Percentiles rank a stretch among this genome's conserved stretches.
phyloP scores from a whole-genome alignment of 495 filamentous ascomycete species.

The Neurospora tetrasperma region DNA sequence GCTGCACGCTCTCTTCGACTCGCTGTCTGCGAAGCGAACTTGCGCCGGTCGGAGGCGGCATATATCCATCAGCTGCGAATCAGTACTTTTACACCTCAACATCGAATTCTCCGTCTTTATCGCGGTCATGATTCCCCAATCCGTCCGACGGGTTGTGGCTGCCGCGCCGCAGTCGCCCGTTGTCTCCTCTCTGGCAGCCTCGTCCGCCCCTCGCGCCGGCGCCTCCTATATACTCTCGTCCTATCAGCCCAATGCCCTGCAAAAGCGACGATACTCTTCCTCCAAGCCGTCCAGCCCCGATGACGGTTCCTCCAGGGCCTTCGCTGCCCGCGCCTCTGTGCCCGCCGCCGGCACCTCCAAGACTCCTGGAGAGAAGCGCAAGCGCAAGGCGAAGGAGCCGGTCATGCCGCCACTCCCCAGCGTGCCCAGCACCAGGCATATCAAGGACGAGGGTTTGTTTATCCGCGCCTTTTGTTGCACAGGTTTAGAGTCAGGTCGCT shows the following conservation, averaged over 20 bases:
- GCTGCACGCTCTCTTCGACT: neutral
- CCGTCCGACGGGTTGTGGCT: slow-evolving; percentile 38
- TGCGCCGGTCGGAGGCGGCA: slow-evolving; percentile 2
- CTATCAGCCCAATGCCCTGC: slow-evolving; percentile 24
- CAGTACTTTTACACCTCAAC: slow-evolving; percentile 2
- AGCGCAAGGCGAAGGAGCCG: slow-evolving; percentile 32
- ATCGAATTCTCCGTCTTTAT: neutral
- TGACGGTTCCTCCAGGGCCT: slow-evolving; percentile 39
- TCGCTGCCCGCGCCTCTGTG: slow-evolving; percentile 30
- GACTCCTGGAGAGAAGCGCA: slow-evolving; percentile 35
- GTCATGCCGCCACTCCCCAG: slow-evolving; percentile 51
- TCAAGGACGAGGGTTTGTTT: slow-evolving; percentile 58
- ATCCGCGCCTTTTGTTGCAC: neutral
- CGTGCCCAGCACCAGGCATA: slow-evolving; percentile 74
- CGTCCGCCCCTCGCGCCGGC: slow-evolving; percentile 25
- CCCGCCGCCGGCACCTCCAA: slow-evolving; percentile 30
- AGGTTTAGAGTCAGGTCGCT: slow-evolving; percentile 3
- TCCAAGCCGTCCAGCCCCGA: slow-evolving; percentile 48
- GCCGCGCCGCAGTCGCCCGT: slow-evolving; percentile 33
- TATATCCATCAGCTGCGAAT: slow-evolving; percentile 9
- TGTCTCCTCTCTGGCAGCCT: slow-evolving; percentile 25
- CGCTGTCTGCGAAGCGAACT: neutral
- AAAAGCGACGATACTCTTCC: slow-evolving; percentile 44
- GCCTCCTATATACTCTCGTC: slow-evolving; percentile 23
- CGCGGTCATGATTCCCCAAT: slow-evolving; percentile 40